phyloP scores from a whole-genome alignment of 1,284 basidiomycete genomes.

The Ganoderma sp. region DNA sequence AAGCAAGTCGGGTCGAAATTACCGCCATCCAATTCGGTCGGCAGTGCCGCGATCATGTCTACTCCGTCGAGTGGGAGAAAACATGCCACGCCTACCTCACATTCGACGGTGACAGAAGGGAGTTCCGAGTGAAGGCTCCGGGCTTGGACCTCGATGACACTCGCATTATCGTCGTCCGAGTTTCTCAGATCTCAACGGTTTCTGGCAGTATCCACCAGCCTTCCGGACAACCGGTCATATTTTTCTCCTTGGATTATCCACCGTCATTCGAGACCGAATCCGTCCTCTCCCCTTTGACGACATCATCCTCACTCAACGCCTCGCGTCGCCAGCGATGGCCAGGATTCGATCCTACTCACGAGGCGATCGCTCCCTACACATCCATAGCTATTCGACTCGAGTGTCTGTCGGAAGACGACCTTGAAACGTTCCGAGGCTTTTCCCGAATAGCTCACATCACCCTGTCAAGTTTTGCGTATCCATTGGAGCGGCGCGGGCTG shows the following conservation, averaged over 20 bases:
- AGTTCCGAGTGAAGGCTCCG: constrained; percentile 49
- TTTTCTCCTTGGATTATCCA: constrained; percentile 49
- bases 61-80: constrained; percentile 63
- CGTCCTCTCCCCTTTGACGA: constrained; percentile 33
- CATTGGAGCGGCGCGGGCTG: constrained; percentile 47
- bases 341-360: constrained; percentile 37
- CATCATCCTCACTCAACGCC: constrained; percentile 30
- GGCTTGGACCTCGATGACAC: constrained; percentile 19
- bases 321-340: constrained; percentile 34
- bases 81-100: constrained; percentile 38
- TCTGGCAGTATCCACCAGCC: constrained; percentile 41
- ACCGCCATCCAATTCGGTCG: constrained; percentile 56
- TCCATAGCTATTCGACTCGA: constrained; percentile 56
- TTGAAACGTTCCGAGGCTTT: constrained; percentile 47
- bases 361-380: constrained; percentile 49
- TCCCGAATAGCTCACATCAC: constrained; percentile 45
- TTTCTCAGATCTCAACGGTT: constrained; percentile 49
- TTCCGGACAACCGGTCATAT: constrained; percentile 44
- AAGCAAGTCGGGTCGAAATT: constrained; percentile 40
- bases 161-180: constrained; percentile 51
- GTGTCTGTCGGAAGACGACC: constrained; percentile 42
- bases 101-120: constrained; percentile 53
- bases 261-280: constrained; percentile 50
- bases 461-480: constrained; percentile 44
- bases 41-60: constrained; percentile 57